Conservation (phyloP, 2,329 filamentous ascomycete genomes). For the Kalmusia sp. region DNA sequence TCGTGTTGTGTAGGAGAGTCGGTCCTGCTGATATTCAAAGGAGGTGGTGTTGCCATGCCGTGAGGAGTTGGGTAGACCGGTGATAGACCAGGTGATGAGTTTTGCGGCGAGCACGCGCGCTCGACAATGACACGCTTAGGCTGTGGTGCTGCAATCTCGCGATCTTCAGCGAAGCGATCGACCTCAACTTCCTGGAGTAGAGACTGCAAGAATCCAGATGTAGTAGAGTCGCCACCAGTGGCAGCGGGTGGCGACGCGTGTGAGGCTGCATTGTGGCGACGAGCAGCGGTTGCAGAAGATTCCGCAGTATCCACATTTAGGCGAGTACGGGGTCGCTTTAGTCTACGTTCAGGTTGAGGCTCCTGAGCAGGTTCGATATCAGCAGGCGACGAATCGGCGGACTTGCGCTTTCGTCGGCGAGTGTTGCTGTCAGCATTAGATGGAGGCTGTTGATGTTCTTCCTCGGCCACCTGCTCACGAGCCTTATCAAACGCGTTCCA, state of each 20-base stretch:
- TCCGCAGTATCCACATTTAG: slow-evolving; percentile 64
- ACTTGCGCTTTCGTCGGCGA: slow-evolving; percentile 77
- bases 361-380: slow-evolving; percentile 69
- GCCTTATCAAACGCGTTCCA: slow-evolving; percentile 93
- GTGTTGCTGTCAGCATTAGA: slow-evolving; percentile 41
- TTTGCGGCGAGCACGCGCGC: slow-evolving; percentile 50
- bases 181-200: slow-evolving; percentile 86
- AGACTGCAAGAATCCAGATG: slow-evolving; percentile 83
- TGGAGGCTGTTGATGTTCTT: slow-evolving; percentile 27
- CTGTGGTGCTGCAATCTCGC: slow-evolving; percentile 44
- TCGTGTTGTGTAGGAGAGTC: slow-evolving; percentile 62
- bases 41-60: slow-evolving; percentile 73
- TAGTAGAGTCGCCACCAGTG: slow-evolving; percentile 45
- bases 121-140: slow-evolving; percentile 52
- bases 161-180: slow-evolving; percentile 43
- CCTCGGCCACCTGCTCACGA: slow-evolving; percentile 62
- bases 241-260: slow-evolving; percentile 35
- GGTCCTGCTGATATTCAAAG: slow-evolving; percentile 63
- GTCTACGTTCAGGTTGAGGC: slow-evolving; percentile 73
- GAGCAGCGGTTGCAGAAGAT: slow-evolving; percentile 41
- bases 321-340: slow-evolving; percentile 86
- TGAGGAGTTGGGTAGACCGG: slow-evolving; percentile 72
- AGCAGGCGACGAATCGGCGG: slow-evolving; percentile 74
- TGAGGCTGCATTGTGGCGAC: slow-evolving; percentile 34
- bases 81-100: slow-evolving; percentile 72